phyloP scores from a whole-genome alignment of 257 asterid species.

The Lantana camara region DNA sequence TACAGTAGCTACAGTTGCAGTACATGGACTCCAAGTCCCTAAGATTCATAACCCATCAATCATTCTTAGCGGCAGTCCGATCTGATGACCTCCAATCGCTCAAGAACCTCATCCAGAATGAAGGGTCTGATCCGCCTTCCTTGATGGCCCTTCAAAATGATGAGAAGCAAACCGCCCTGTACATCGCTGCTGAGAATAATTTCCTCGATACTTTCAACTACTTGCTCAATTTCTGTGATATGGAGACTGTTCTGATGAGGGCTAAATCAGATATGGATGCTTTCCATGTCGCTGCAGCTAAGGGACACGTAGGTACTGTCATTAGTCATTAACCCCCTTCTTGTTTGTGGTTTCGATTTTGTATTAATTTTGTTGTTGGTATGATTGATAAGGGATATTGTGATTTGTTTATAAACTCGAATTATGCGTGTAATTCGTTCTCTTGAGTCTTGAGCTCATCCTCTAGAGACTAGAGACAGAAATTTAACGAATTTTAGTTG shows the following conservation, averaged over 20 bases:
- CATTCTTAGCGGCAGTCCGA: conserved; percentile 75
- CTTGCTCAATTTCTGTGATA: conserved; percentile 72
- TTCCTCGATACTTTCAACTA: conserved; percentile 46
- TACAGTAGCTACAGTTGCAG: conserved; percentile 16
- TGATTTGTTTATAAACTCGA: neutral
- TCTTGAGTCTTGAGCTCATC: neutral
- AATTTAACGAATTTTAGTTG: neutral
- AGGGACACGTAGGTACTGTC: conserved; percentile 74
- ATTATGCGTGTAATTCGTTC: neutral
- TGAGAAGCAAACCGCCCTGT: conserved; percentile 77
- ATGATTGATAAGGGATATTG: conserved; percentile 11
- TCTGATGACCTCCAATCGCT: conserved; percentile 71
- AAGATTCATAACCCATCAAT: conserved; percentile 85
- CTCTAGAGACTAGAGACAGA: too few species aligned
- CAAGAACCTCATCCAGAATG: conserved; percentile 51
- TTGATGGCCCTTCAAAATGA: conserved; percentile 72
- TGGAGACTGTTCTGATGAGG: conserved; percentile 57
- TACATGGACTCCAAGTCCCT: conserved; percentile 79
- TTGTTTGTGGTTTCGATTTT: neutral
- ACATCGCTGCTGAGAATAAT: conserved; percentile 76
- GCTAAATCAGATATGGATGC: conserved; percentile 81
- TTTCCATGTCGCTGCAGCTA: conserved; percentile 81
- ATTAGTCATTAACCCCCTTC: neutral
- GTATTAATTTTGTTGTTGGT: conserved; percentile 4
- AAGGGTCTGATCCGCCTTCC: conserved; percentile 65